Percentiles rank a stretch among this genome's conserved stretches.
Conservation (phyloP, 257 asterid genomes). For the Nemophila menziesii region DNA sequence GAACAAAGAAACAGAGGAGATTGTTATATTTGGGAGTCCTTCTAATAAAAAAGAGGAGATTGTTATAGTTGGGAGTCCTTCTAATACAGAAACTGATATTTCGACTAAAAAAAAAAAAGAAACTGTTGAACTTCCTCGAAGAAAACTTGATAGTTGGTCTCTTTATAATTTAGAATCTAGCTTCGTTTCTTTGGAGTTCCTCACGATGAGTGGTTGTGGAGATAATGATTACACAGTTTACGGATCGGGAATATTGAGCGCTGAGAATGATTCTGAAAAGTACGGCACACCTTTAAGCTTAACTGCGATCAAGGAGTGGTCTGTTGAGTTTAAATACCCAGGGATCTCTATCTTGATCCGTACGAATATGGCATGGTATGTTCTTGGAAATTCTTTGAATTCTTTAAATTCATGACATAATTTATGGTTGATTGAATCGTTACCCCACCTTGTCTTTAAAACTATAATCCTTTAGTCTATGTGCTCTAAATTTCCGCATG, state of each 20-base stretch:
- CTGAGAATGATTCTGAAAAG: slow-evolving; percentile 1
- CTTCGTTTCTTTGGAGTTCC: slow-evolving; percentile 10
- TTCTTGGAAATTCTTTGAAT: no score
- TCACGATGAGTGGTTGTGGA: slow-evolving; percentile 3
- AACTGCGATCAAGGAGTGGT: slow-evolving; percentile 13
- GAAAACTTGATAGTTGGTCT: slow-evolving; percentile 12
- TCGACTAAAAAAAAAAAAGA: no score
- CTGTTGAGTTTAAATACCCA: slow-evolving; percentile 5
- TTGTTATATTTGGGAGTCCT: background rate
- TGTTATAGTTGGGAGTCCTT: background rate
- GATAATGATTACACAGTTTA: background rate
- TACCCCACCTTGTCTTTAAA: no score
- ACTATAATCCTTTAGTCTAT: no score
- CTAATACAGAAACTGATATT: no score
- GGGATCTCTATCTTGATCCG: slow-evolving; percentile 5
- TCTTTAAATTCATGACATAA: no score
- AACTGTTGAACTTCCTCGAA: slow-evolving; percentile 9
- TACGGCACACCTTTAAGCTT: slow-evolving; percentile 8
- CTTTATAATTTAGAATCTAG: slow-evolving; percentile 6
- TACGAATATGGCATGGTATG: slow-evolving; percentile 16
- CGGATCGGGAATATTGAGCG: slow-evolving; percentile 8
- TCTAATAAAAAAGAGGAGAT: slow-evolving; percentile 10
- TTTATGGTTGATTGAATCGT: no score
- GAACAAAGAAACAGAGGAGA: slow-evolving; percentile 8
- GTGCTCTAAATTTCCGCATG: no score